Evolutionary conservation across 1,284 basidiomycete genomes (phyloP).

Genomic region (Moesziomyces sp.): DNA sequence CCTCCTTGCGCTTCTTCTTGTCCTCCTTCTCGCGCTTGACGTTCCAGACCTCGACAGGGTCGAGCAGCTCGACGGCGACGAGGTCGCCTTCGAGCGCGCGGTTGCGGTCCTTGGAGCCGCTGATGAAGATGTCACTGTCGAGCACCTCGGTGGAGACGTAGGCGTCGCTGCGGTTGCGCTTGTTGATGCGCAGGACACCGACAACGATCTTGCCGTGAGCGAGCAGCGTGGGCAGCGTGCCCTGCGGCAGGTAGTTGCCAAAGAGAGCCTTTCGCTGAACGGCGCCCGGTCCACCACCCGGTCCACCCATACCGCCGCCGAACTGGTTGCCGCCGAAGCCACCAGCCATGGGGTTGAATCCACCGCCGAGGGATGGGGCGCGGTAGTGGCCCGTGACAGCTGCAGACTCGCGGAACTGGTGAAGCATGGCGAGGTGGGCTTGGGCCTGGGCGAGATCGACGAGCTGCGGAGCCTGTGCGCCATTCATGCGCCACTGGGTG

Average conservation of each 20-base stretch:
- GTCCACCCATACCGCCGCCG: conserved; percentile 72
- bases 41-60: conserved; percentile 85
- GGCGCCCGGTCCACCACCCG: conserved; percentile 68
- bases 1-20: conserved; percentile 86
- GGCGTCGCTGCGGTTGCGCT: conserved; percentile 97
- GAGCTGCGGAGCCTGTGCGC: conserved; percentile 29
- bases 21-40: conserved; percentile 99
- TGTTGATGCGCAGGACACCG: conserved; percentile 96
- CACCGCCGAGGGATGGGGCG: conserved; percentile 97
- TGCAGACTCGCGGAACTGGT: conserved; percentile 82
- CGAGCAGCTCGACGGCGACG: conserved; percentile 96
- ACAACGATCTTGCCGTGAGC: conserved; percentile 99
- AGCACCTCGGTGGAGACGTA: conserved; percentile 99
- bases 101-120: conserved; percentile 96
- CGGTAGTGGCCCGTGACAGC: conserved; percentile 90
- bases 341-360: conserved; percentile 83
- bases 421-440: conserved; percentile 92
- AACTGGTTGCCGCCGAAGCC: conserved; percentile 37
- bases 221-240: conserved; percentile 92
- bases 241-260: conserved; percentile 97
- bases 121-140: conserved; percentile 92
- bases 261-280: conserved; percentile 98
- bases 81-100: conserved; percentile 98
- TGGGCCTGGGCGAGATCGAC: conserved; percentile 72
- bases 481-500: conserved; percentile 54